A percentile compares a stretch with the other conserved stretches of the same genome.
Conservation (phyloP, 805 yeast species). For the Suhomyces sp. region DNA sequence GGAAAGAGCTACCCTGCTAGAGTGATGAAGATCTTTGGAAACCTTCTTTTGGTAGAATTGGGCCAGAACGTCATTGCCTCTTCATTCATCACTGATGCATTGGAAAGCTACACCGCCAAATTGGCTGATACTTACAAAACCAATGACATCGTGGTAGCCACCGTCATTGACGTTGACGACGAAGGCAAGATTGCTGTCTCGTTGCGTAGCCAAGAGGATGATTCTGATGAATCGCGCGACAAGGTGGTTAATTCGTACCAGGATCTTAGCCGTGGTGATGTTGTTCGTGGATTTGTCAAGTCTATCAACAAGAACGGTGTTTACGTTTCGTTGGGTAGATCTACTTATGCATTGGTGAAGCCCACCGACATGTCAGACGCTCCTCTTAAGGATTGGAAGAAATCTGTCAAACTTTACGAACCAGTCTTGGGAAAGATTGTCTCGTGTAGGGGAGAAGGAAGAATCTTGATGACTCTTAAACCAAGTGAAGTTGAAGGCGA, state of each 20-base stretch:
- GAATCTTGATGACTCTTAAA: slow-evolving; percentile 74
- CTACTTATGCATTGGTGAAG: slow-evolving; percentile 73
- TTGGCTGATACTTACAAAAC: slow-evolving; percentile 47
- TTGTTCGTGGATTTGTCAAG: slow-evolving; percentile 79
- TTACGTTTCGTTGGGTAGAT: slow-evolving; percentile 70
- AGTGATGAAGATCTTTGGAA: slow-evolving; percentile 55
- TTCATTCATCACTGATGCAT: slow-evolving; percentile 73
- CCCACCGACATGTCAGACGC: slow-evolving; percentile 79
- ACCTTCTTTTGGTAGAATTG: slow-evolving; percentile 63
- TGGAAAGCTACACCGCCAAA: slow-evolving; percentile 59
- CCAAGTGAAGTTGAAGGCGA: slow-evolving; percentile 78
- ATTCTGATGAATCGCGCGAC: slow-evolving; percentile 47
- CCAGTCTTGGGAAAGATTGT: slow-evolving; percentile 71
- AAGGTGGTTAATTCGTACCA: slow-evolving; percentile 44
- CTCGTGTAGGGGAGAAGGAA: slow-evolving; percentile 56
- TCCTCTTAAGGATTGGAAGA: slow-evolving; percentile 85
- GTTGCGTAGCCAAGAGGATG: slow-evolving; percentile 52
- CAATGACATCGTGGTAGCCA: slow-evolving; percentile 57
- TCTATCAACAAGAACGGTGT: slow-evolving; percentile 73
- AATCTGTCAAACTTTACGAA: slow-evolving; percentile 66
- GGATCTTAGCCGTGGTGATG: slow-evolving; percentile 65
- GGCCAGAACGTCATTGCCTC: slow-evolving; percentile 62
- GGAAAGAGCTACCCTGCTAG: slow-evolving; percentile 62
- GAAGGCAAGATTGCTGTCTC: slow-evolving; percentile 60
- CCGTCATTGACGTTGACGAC: slow-evolving; percentile 49